Conservation (phyloP, 371 early-diverging fungal species). For the Mortierella sp. region DNA sequence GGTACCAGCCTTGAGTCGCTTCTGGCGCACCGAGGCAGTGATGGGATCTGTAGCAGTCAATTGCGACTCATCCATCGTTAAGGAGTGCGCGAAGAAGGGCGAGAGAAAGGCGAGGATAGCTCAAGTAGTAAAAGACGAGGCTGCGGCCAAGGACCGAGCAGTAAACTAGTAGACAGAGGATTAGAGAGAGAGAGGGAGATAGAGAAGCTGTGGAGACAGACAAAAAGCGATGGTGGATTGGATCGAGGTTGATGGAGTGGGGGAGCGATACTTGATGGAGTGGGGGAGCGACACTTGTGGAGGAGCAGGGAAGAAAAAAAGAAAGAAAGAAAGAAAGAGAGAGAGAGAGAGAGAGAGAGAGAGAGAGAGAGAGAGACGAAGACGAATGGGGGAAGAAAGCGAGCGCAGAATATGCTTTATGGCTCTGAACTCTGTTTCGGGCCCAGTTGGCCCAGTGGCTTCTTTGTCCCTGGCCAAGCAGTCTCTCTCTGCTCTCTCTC, state of each 20-base stretch:
- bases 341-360: neutral
- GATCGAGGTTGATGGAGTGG: neutral
- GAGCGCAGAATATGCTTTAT: no score
- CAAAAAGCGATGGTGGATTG: neutral
- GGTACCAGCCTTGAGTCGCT: conserved; percentile 50
- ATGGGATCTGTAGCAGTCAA: neutral
- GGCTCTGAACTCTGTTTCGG: no score
- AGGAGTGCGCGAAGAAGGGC: neutral
- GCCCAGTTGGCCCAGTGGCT: no score
- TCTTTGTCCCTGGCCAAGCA: no score
- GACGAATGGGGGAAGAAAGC: no score
- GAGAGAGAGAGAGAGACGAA: neutral
- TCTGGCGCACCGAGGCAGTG: conserved; percentile 29
- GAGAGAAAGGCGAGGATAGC: neutral
- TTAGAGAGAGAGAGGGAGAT: neutral
- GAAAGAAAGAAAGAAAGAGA: neutral
- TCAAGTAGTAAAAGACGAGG: neutral
- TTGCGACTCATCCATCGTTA: neutral
- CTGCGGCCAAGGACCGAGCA: no score
- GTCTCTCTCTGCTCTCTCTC: no score
- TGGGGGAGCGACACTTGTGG: no score
- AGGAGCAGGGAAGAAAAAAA: conserved; percentile 1
- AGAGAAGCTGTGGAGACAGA: neutral
- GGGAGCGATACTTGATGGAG: neutral
- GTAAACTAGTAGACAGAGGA: no score